Evolutionary conservation across 2,329 filamentous ascomycete genomes (phyloP), one percentile per base, ranked within the genome.

Genomic region (Phialophora macrospora): DNA sequence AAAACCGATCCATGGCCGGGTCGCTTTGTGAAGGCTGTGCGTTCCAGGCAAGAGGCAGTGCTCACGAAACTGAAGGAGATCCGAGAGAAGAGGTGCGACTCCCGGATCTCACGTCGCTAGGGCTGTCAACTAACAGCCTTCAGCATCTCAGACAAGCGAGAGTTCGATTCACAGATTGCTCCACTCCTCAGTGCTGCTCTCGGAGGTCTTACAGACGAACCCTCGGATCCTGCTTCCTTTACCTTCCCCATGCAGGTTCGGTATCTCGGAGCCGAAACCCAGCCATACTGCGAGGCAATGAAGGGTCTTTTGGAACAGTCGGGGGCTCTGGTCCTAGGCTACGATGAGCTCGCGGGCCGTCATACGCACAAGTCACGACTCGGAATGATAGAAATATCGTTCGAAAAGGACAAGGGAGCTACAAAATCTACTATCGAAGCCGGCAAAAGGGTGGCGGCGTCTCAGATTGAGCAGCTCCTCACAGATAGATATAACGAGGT

Each of bases 1-100:
- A 63, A 65, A 48, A 48, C 67, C 9, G 64, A 69, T 52, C 62
- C 62, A 26, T 69, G 67, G 67, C 67, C 62, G 20, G 22, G 46
- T 9, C 30, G 44, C 22, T 69, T 69, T 59, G 44, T 49, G 4
- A 59, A 61, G 38, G 51, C 32, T 20, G 44, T 69, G 28, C 55
- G 60, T 58, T n/a, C 56, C 1, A 60, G 48, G 38, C 64, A 67
- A 7, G 46, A 62, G 12, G 49, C 17, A 7, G 38, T 69, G 11
- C 12, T 52, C 22, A 54, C 54, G 44, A 69, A 55, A n/a, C 38
- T 67, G 58, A 57, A 48, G 5, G 57, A 66, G 17, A 56, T 63
- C 49, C 64, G 44, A 30, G 55, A 65, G 17, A 55, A 65, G 49
- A 67, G 44, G 67, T 69, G 28, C 20, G n/a, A 41, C 20, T 32